A percentile compares a stretch with the other conserved stretches of the same genome.
Evolutionary conservation across 2,329 filamentous ascomycete species (phyloP).

Genomic region (Ilyonectria destructans): DNA sequence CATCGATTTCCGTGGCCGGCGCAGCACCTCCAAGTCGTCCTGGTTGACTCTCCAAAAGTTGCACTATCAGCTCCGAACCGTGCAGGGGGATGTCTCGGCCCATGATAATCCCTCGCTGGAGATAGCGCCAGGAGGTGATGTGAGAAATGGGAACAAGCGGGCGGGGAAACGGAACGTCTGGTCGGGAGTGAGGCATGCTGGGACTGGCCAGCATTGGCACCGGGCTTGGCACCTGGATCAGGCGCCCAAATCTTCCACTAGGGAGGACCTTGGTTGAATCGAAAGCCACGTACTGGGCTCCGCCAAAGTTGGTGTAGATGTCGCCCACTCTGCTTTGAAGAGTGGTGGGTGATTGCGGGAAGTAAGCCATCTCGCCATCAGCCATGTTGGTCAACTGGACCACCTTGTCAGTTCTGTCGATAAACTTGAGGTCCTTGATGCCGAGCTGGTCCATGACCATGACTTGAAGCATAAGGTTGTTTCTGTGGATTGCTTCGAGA

Average conservation of each 20-base stretch:
- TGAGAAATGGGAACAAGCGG: background rate
- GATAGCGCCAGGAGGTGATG: background rate
- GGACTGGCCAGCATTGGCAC: background rate
- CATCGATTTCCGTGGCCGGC: too few relatives aligned
- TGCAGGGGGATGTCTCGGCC: too few relatives aligned
- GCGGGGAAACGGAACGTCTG: background rate
- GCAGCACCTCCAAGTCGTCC: too few relatives aligned
- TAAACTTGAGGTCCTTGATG: background rate
- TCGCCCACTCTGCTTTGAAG: background rate
- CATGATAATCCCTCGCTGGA: background rate
- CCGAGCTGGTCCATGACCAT: background rate
- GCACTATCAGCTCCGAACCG: too few relatives aligned
- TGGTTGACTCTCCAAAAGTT: too few relatives aligned
- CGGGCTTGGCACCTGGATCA: background rate
- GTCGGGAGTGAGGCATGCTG: background rate
- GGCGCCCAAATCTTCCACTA: background rate
- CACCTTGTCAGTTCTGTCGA: background rate
- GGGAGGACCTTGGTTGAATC: background rate
- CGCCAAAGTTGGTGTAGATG: slow-evolving; percentile 1
- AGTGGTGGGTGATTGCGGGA: background rate
- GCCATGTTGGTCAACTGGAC: background rate
- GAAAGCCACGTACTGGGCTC: background rate
- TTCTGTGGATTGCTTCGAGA: background rate
- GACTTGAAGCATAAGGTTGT: background rate
- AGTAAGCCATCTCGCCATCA: background rate